Base-by-base conservation (phyloP, 2,329 filamentous ascomycete genomes). In the Xylariaceae sp. region DNA sequence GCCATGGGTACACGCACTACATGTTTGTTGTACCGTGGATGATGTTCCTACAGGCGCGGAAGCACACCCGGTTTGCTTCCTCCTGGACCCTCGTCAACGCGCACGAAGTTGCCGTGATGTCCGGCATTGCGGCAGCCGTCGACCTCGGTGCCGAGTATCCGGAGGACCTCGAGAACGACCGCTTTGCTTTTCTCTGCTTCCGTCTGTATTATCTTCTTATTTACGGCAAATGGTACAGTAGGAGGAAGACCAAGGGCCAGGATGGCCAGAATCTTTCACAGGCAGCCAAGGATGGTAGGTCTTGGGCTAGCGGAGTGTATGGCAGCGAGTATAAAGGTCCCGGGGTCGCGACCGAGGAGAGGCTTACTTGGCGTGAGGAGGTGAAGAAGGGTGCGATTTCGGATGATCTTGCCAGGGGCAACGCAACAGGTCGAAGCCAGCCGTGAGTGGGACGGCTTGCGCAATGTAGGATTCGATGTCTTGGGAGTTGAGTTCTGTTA, bases 11-110 rank as follows among this genome's bases (percentile, higher is more conserved):
- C 64, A 79, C 75, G 8, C 77, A 81, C 55, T 81, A 80, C 59
- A 55, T 72, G 4, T 74, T 79, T 45, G 77, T 81, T 3, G 76
- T 86, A 1, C 82, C 82, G 0, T 82, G 79, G 67, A 75, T 86
- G 68, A 81, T 79, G 79, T 74, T 82, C 33, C 72, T 86, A 4
- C 80, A 86, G 55, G 81, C 80, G 3, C 73, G 73, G 46, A 75
- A 74, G 27, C 71, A 72, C 50, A 85, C 81, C 0, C 71, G 77
- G 8, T 86, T 77, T 57, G 82, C 81, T 2, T 78, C 73, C 1
- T 70, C 74, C 16, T 86, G 82, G 82, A 86, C 82, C 0, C 70
- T 86, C 46, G 77, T 86, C 47, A 82, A 82, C 48, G 78, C 78
- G 2, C 79, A 87, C 56, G 84, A 87, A 60, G 74, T 83, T 12